Conservation (phyloP, 345 rosid species). For the Eucalyptus pumila region DNA sequence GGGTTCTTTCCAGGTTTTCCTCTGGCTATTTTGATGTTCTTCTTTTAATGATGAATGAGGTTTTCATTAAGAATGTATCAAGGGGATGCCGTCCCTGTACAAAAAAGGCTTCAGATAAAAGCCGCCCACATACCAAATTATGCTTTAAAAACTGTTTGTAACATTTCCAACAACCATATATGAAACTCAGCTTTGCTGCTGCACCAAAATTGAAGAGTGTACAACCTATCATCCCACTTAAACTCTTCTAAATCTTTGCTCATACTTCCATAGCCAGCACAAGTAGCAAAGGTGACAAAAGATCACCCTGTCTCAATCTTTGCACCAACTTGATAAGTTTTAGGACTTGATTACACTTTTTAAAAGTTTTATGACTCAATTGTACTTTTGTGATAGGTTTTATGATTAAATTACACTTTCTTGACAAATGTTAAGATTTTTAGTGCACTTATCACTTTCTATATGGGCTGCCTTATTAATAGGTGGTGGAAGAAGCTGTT, state of each 20-base stretch:
- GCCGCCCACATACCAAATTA: neutral
- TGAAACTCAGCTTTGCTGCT: neutral
- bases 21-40: neutral
- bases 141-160: neutral
- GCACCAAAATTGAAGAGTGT: too few relatives aligned
- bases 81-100: neutral
- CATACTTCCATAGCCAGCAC: neutral
- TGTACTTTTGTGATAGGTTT: too few relatives aligned
- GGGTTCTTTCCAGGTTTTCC: neutral
- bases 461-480: too few relatives aligned
- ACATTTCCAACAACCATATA: neutral
- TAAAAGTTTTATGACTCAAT: fast-evolving
- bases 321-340: too few relatives aligned
- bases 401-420: too few relatives aligned
- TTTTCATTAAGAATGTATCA: neutral
- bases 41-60: neutral
- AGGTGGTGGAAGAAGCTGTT: too few relatives aligned
- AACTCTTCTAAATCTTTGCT: neutral
- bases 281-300: neutral
- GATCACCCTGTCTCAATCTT: neutral
- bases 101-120: neutral
- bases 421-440: too few relatives aligned
- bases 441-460: too few relatives aligned
- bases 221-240: neutral
- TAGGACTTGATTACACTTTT: too few relatives aligned